Conservation (phyloP, 306 rosid genomes). For the Fagus sylvatica region DNA sequence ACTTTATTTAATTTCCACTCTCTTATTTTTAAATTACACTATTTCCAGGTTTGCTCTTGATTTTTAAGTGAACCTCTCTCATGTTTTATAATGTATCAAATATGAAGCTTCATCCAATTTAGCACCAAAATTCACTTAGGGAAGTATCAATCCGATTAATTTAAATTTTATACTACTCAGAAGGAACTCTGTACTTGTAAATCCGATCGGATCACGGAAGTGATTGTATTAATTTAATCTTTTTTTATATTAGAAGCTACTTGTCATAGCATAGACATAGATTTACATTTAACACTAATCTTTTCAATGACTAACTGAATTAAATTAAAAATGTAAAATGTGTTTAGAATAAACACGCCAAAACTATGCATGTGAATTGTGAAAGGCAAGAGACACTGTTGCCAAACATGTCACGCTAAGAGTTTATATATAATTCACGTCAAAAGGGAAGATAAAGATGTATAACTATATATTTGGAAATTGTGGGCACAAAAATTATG, state of each 20-base stretch:
- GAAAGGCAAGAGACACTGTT: neutral
- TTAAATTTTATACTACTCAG: neutral
- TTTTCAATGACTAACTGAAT: no score
- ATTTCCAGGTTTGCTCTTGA: constrained; percentile 38
- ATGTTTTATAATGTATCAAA: neutral
- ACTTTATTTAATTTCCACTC: constrained; percentile 2
- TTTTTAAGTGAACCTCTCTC: neutral
- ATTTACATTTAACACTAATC: no score
- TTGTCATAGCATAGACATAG: neutral
- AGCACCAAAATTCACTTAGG: neutral
- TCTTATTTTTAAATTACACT: constrained; percentile 21
- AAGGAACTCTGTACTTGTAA: neutral
- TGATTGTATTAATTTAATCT: neutral
- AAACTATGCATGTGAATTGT: no score
- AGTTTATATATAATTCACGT: no score
- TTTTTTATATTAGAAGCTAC: neutral
- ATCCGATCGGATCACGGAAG: neutral
- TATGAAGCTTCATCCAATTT: neutral
- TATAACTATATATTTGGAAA: neutral
- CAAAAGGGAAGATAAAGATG: no score
- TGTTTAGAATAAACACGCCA: no score
- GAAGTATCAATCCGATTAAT: neutral
- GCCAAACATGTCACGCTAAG: neutral
- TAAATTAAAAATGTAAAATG: no score
- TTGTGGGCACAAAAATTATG: constrained; percentile 13